These are phyloP conservation scores for Nephelium lappaceum DNA, from an alignment of 345 rosid species.

Conservation along the genomic window DNA sequence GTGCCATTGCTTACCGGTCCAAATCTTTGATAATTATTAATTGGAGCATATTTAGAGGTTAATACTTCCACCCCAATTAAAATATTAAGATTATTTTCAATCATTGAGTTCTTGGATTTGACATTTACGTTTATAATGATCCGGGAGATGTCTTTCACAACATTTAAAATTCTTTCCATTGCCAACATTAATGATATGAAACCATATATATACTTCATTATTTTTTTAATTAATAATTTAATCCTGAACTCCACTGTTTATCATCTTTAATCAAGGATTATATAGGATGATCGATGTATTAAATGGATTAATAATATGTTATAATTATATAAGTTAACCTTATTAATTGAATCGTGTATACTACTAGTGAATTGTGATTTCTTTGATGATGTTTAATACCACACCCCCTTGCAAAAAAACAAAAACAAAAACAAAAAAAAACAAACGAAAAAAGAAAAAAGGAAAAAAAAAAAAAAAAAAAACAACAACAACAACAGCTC, in stretches of 20 bases:
- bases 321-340: background rate
- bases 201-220: no score
- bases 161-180: background rate
- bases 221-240: no score
- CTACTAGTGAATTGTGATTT: no score
- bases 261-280: background rate
- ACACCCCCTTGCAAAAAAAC: no score
- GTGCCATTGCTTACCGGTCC: background rate
- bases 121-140: background rate
- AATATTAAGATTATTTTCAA: background rate
- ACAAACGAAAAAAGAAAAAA: no score
- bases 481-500: no score
- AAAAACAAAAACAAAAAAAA: no score
- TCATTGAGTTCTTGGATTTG: background rate
- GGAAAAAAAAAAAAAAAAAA: no score
- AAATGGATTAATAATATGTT: background rate
- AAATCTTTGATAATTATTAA: slow-evolving; percentile 3
- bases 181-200: background rate
- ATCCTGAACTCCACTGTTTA: background rate
- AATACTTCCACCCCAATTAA: background rate
- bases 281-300: background rate
- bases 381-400: no score
- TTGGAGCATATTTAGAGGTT: background rate
- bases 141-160: background rate
- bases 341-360: no score